Base-by-base conservation (phyloP, 768 basidiomycete genomes). In the Lentinula guzmanii region DNA sequence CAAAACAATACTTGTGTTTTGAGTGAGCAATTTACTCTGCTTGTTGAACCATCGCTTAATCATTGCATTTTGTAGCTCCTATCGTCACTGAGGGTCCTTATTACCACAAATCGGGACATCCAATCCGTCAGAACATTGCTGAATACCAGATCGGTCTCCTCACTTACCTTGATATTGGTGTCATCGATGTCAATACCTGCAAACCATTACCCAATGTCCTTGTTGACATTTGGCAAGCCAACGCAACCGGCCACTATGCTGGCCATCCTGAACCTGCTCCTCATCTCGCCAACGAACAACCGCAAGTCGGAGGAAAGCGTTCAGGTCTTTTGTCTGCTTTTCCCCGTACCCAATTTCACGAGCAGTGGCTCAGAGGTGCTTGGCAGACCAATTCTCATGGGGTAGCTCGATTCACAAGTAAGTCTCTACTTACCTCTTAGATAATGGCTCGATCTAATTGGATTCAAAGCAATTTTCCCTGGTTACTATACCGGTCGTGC, bases 181-280 rank as follows among this genome's bases (percentile, higher is more conserved):
- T 84, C 0, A 82, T 84, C 24, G 82, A 84, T 58, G 79, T 84
- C 0, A 78, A 84, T 63, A 83, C 82, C 15, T 84, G 82, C 70
- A 70, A 77, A 62, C 82, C 82, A 4, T 72, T 82, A 0, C 81
- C 82, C 0, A 81, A 84, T 58, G 80, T 82, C 37, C 74, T 84
- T n/a, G 82, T 84, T 3, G 82, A 84, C 62, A 79, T 84, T 46
- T 84, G 82, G 82, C 80, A 82, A 63, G 81, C 82, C 3, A 84
- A 84, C 62, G 78, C 82, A 5, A 84, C 82, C 0, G 82, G 82
- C 0, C 72, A 72, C 57, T 84, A 84, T 61, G 78, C 82, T n/a
- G 81, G 80, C 1, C 82, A 83, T 58, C 82, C 82, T 0, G 65
- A 68, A 0, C 82, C 82, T n/a, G 69, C 69, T 11, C 77, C 78